These are phyloP conservation scores for Hyaloscypha bicolor DNA, from an alignment of 495 filamentous ascomycete genomes.

Conservation along the genomic window DNA sequence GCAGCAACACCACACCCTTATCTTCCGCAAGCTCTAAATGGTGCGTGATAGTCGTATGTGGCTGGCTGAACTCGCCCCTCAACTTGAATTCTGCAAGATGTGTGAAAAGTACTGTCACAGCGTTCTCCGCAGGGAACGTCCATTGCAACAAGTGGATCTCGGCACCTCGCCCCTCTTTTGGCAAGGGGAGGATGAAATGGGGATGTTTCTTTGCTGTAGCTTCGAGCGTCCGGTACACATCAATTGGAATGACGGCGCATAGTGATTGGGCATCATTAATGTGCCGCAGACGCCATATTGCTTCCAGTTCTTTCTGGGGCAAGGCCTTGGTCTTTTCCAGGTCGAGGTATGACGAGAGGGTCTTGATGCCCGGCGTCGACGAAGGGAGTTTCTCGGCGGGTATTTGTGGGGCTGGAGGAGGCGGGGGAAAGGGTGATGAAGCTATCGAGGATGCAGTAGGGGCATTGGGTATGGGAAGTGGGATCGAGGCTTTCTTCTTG, in stretches of 20 bases:
- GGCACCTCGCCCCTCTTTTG: slow-evolving; percentile 66
- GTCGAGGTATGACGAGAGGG: slow-evolving; percentile 81
- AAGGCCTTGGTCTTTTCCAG: slow-evolving; percentile 72
- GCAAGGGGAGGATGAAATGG: slow-evolving; percentile 89
- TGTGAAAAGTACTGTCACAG: slow-evolving; percentile 88
- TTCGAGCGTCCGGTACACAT: slow-evolving; percentile 70
- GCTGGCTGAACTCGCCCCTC: slow-evolving; percentile 82
- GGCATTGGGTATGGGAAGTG: slow-evolving; percentile 37
- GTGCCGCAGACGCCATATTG: slow-evolving; percentile 91
- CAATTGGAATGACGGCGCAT: slow-evolving; percentile 75
- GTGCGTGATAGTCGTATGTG: slow-evolving; percentile 92
- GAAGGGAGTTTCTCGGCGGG: slow-evolving; percentile 37
- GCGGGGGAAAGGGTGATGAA: slow-evolving; percentile 33
- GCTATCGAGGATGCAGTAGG: slow-evolving; percentile 26
- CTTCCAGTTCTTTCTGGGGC: slow-evolving; percentile 79
- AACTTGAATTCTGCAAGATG: slow-evolving; percentile 89
- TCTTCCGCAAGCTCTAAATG: slow-evolving; percentile 74
- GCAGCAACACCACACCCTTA: slow-evolving; percentile 80
- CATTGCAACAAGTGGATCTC: slow-evolving; percentile 86
- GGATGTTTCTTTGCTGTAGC: slow-evolving; percentile 71
- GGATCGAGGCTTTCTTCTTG: slow-evolving; percentile 39
- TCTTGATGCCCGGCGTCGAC: slow-evolving; percentile 66
- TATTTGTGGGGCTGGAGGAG: slow-evolving; percentile 39
- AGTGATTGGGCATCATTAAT: slow-evolving; percentile 68
- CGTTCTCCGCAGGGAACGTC: slow-evolving; percentile 65